These are phyloP conservation scores for Clavispora santaluciae DNA, from an alignment of 805 yeast species.

Conservation along the genomic window DNA sequence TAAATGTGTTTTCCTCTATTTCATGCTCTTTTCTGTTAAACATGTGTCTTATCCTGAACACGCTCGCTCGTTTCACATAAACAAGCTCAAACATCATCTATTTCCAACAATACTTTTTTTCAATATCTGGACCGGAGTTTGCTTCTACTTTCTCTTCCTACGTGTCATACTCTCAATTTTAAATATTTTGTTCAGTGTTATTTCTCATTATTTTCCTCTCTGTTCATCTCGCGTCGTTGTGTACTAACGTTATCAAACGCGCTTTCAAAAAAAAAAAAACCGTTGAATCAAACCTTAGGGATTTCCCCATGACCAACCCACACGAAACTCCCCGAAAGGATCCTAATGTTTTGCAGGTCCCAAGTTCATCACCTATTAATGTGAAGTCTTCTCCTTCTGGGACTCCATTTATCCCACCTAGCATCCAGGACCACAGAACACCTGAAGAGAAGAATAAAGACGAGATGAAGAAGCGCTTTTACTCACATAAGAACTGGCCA, in stretches of 20 bases:
- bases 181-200: too few species aligned
- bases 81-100: too few species aligned
- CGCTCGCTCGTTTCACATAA: too few species aligned
- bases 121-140: too few species aligned
- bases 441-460: conserved; percentile 14
- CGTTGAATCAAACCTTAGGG: neutral
- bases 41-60: too few species aligned
- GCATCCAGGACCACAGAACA: conserved; percentile 3
- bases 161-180: too few species aligned
- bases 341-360: conserved; percentile 30
- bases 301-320: conserved; percentile 1
- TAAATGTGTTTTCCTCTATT: too few species aligned
- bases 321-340: conserved; percentile 11
- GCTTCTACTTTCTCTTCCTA: too few species aligned
- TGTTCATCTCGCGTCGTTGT: neutral
- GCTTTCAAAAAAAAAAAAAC: conserved; percentile 1
- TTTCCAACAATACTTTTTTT: too few species aligned
- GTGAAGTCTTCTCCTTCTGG: conserved; percentile 23
- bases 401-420: conserved; percentile 3
- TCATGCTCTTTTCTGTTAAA: too few species aligned
- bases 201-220: neutral
- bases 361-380: conserved; percentile 36
- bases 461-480: conserved; percentile 27
- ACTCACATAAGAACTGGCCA: conserved; percentile 35
- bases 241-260: conserved; percentile 2